A percentile compares a stretch with the other conserved stretches of the same genome.
Conservation (phyloP, 1,284 basidiomycete species). For the Melanopsichium pennsylvanicum region DNA sequence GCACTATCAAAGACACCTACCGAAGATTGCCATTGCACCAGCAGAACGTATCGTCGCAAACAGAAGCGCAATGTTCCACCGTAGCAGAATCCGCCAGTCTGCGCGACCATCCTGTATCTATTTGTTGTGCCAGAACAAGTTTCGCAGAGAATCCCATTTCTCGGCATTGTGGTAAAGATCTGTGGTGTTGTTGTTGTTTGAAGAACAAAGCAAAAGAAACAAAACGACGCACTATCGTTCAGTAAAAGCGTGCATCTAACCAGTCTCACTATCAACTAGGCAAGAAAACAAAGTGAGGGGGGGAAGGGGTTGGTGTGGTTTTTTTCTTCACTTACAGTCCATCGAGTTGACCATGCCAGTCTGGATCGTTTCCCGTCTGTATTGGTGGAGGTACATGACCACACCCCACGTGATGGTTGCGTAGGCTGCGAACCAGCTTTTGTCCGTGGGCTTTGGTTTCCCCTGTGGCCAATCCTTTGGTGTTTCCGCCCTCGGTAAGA, state of each 20-base stretch:
- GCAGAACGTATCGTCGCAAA: no score
- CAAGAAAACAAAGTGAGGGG: no score
- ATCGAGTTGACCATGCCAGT: slow-evolving; percentile 79
- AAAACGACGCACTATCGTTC: no score
- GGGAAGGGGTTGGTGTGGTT: no score
- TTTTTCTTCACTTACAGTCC: slow-evolving; percentile 63
- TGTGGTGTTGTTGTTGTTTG: slow-evolving; percentile 12
- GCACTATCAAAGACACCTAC: no score
- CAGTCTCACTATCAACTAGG: no score
- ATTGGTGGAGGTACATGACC: slow-evolving; percentile 96
- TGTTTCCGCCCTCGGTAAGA: slow-evolving; percentile 61
- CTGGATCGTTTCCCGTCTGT: slow-evolving; percentile 85
- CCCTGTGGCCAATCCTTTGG: slow-evolving; percentile 51
- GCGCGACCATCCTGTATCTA: no score
- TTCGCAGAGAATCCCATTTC: slow-evolving; percentile 61
- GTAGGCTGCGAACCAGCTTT: slow-evolving; percentile 83
- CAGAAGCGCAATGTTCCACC: no score
- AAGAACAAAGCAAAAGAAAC: background rate
- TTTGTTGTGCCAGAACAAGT: slow-evolving; percentile 65
- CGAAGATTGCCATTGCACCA: no score
- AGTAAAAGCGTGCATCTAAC: no score
- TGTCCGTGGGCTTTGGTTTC: slow-evolving; percentile 68
- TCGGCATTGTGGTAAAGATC: slow-evolving; percentile 64
- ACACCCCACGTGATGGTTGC: slow-evolving; percentile 91
- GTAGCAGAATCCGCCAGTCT: no score